Evolutionary conservation across 208 protist species (phyloP).

Genomic region (Leishmania gerbilli): DNA sequence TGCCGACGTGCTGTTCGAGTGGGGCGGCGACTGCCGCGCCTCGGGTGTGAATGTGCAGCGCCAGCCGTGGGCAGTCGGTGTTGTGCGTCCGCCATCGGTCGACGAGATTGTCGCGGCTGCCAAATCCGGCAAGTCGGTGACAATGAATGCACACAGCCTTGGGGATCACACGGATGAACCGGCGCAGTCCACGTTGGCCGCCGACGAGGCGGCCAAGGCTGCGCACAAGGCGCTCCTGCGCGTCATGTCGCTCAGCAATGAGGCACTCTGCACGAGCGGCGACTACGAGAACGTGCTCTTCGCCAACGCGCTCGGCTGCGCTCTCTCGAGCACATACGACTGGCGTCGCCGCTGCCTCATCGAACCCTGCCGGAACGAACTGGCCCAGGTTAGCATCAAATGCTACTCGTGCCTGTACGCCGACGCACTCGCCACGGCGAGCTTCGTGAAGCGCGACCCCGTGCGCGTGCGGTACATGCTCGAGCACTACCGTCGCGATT

Average conservation of each 20-base stretch:
- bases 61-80: constrained; percentile 52
- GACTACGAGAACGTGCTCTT: constrained; percentile 70
- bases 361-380: constrained; percentile 40
- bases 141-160: constrained; percentile 50
- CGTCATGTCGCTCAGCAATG: constrained; percentile 58
- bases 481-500: constrained; percentile 54
- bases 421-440: constrained; percentile 75
- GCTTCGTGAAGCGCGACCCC: constrained; percentile 62
- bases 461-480: constrained; percentile 61
- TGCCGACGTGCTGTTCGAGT: constrained; percentile 64
- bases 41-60: constrained; percentile 40
- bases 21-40: constrained; percentile 60
- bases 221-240: constrained; percentile 34
- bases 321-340: constrained; percentile 52
- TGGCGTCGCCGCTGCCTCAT: constrained; percentile 40
- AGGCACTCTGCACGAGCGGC: constrained; percentile 64
- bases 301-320: constrained; percentile 31
- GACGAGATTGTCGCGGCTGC: constrained; percentile 33
- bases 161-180: constrained; percentile 36
- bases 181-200: constrained; percentile 9
- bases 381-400: constrained; percentile 73
- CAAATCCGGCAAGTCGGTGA: constrained; percentile 30
- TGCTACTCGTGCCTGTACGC: constrained; percentile 86
- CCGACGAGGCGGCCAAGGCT: not conserved
- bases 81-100: constrained; percentile 47